Base-by-base conservation (phyloP, 169 alveolate species). In the Prorocentrum cordatum region DNA sequence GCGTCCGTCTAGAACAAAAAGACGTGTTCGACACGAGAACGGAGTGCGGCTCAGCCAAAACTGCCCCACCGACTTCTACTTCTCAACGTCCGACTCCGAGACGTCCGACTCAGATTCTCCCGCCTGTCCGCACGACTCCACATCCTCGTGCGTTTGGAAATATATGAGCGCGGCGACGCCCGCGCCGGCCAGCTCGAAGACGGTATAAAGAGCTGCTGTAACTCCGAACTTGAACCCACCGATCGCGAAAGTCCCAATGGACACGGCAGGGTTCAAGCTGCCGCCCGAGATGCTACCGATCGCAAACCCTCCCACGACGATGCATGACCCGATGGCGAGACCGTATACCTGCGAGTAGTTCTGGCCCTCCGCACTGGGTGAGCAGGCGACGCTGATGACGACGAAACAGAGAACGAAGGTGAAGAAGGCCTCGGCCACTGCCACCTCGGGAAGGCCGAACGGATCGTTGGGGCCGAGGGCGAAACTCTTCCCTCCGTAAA, bases 231-330 rank as follows among this genome's bases (percentile, higher is more conserved):
- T n/a, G 35, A 20, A 26, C 6, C 5, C 68, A 18, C 24, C 68
- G 35, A 58, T 58, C 31, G 68, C 31, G n/a, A 58, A n/a, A 24
- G 29, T n/a, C n/a, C n/a, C n/a, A n/a, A n/a, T n/a, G n/a, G 91
- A 82, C 18, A 82, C 91, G 2, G 91, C 91, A 9, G 91, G 91
- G 59, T 82, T 82, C 50, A 82, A 32, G 20, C 77, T 62, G 16
- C 91, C 91, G 18, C 91, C 91, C 2, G 91, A 82, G 47, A 82
- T 42, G 80, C 80, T 32, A 6, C 79, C 91, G 58, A 61, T 62
- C 35, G 91, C 91, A 27, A 62, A 82, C 36, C 91, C 91, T 1
- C 79, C 91, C 18, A 82, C 91, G 29, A 68, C 62, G 58, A 82
- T 72, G 32, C 73, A 61, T 27, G 80, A 62, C 31, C 91, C 91